phyloP scores from a whole-genome alignment of 164 flowering plant genomes.

The Annona cherimola region DNA sequence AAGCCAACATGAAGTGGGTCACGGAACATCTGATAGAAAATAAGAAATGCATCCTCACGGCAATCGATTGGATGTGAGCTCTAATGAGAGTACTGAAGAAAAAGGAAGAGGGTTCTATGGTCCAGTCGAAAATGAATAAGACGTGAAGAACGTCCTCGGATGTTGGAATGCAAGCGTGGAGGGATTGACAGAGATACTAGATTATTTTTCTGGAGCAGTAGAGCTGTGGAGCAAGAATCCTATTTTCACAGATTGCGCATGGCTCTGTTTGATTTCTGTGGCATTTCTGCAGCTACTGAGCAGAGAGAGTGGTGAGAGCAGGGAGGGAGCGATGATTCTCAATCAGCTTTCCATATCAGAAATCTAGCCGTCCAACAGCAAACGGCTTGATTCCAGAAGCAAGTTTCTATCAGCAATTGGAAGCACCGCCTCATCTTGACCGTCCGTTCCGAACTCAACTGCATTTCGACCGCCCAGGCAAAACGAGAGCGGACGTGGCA shows the following conservation, averaged over 20 bases:
- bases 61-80: conserved; percentile 7
- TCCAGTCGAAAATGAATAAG: conserved; percentile 4
- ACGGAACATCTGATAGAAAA: conserved; percentile 12
- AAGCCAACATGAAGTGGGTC: not conserved
- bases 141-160: conserved; percentile 5
- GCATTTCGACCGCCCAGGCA: too few relatives aligned
- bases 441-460: too few relatives aligned
- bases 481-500: too few relatives aligned
- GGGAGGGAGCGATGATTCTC: not conserved
- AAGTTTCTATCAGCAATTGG: too few relatives aligned
- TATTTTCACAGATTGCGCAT: conserved; percentile 14
- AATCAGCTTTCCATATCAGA: too few relatives aligned
- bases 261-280: conserved; percentile 15
- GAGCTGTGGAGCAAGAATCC: conserved; percentile 3
- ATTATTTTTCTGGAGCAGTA: not conserved
- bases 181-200: conserved; percentile 7
- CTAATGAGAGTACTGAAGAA: conserved; percentile 16
- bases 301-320: not conserved
- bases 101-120: conserved; percentile 10
- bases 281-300: conserved; percentile 5
- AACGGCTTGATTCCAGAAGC: too few relatives aligned
- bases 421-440: too few relatives aligned
- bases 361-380: too few relatives aligned
- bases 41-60: conserved; percentile 7
- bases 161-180: not conserved